Evolutionary conservation across 768 basidiomycete genomes (phyloP), one percentile per base, ranked within the genome.

Genomic region (Naganishia onofrii): DNA sequence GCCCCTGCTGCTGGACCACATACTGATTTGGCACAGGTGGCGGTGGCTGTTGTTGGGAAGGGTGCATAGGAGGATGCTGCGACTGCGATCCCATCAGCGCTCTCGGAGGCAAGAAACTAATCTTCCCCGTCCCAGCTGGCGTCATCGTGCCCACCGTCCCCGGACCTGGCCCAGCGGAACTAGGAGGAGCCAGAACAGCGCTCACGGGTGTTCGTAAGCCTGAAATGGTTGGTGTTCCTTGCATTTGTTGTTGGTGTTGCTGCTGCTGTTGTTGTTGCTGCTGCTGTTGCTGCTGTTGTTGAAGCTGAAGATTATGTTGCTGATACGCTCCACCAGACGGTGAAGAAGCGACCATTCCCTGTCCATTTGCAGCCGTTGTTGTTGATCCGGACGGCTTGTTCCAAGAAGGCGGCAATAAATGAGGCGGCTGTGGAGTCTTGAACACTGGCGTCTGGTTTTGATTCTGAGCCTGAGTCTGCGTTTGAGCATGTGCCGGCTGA

Each of bases 361-460:
- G 26, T 19, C 55, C 55, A 32, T 12, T 12, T 36, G 54, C 32
- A 8, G 1, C 54, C 15, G 15, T 32, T 31, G 54, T 56, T 29
- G 54, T 32, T 15, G 29, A 32, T 29, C 15, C 29, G n/a, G 57
- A 36, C 31, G 57, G 57, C 38, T 38, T 58, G 13, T 38, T 58
- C 57, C 57, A 58, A 28, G 57, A 58, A 21, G 57, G 57, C n/a
- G 57, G 57, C 10, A 58, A 23, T 21, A 58, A 23, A 15, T 36
- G 32, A 3, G 54, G 54, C 29, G 32, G 32, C 54, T 56, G 54
- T 15, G 54, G 54, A 31, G 54, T 56, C 54, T 17, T 63, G 26
- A 26, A 63, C 26, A 44, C 38, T 6, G 21, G 38, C 23, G 21
- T 36, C 23, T 63, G 60, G 13, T 36, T 19, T 36, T 58, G 57